phyloP scores from a whole-genome alignment of 176 grass and related monocot species.

The Oryza nivara region DNA sequence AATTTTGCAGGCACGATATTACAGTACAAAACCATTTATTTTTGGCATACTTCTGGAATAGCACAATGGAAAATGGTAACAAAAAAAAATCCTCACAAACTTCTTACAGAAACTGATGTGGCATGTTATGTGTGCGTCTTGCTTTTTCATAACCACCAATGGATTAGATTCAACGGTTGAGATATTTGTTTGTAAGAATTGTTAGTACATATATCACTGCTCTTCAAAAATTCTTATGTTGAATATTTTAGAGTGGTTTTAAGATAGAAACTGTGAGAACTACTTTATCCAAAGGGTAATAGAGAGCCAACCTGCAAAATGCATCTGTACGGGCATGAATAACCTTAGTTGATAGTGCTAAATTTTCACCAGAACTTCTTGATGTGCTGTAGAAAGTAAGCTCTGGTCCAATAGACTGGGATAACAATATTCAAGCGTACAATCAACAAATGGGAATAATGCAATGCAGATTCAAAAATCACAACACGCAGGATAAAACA shows the following conservation, averaged over 20 bases:
- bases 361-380: constrained; percentile 70
- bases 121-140: too few relatives aligned
- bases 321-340: constrained; percentile 92
- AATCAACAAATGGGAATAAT: constrained; percentile 8
- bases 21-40: constrained; percentile 5
- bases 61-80: too few relatives aligned
- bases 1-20: constrained; percentile 13
- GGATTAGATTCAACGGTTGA: too few relatives aligned
- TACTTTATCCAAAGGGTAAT: constrained; percentile 27
- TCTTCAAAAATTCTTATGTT: not conserved
- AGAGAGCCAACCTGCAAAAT: constrained; percentile 76
- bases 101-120: too few relatives aligned
- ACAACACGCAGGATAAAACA: not conserved
- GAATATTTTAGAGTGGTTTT: constrained; percentile 14
- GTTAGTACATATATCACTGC: too few relatives aligned
- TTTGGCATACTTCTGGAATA: constrained; percentile 7
- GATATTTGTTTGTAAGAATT: too few relatives aligned
- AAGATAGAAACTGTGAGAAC: constrained; percentile 28
- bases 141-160: too few relatives aligned
- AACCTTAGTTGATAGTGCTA: constrained; percentile 79
- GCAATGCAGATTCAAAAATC: constrained; percentile 29
- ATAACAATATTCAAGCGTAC: constrained; percentile 22
- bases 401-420: constrained; percentile 94
- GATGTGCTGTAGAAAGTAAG: constrained; percentile 95
- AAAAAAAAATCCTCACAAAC: too few relatives aligned